Base-by-base conservation (phyloP, 768 basidiomycete genomes). In the Tulasnella sp. region DNA sequence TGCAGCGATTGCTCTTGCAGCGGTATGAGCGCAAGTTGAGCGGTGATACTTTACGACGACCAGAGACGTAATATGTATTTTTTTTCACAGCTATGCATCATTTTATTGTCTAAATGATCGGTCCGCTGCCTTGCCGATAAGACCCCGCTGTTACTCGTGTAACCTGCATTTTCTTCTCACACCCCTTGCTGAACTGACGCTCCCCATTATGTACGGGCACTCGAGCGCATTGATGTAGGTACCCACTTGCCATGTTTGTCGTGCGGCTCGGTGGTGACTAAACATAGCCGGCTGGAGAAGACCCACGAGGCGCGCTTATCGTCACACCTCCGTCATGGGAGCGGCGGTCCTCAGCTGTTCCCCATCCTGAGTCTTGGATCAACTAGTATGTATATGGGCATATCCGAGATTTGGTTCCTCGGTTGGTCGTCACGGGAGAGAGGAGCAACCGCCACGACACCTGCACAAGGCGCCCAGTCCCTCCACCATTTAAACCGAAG, bases 1-100 rank as follows among this genome's bases (percentile, higher is more conserved):
- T 99, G 7, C 91, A 94, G 79, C 87, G 93, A 82, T 82, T 98
- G 82, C 85, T 99, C 81, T 84, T 97, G 84, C 86, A 85, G 81
- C 87, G 87, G 83, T 93, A 93, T 52, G 42, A 52, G 48, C 40
- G 48, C 27, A 42, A 52, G 34, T 58, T 76, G 48, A 36, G 75
- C 21, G 75, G 75, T 21, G 48, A 52, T 24, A 24, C 48, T 52
- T 9, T 27, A 40, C 39, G 39, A 42, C 39, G 39, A 46, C 39
- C 27, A 40, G 73, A 46, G 34, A 40, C 24, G 73, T 52, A 52
- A 52, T 52, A 52, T 52, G 48, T 44, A 44, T 10, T 21, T 52
- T n/a, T n/a, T n/a, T 52, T 46, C 46, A 52, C 48, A 24, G 9
- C 48, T 52, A 52, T 52, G 9, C 21, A 52, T 52, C 24, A 52